Evolutionary conservation across 2,329 filamentous ascomycete species (phyloP).

Genomic region (Aspergillus phoenicis): DNA sequence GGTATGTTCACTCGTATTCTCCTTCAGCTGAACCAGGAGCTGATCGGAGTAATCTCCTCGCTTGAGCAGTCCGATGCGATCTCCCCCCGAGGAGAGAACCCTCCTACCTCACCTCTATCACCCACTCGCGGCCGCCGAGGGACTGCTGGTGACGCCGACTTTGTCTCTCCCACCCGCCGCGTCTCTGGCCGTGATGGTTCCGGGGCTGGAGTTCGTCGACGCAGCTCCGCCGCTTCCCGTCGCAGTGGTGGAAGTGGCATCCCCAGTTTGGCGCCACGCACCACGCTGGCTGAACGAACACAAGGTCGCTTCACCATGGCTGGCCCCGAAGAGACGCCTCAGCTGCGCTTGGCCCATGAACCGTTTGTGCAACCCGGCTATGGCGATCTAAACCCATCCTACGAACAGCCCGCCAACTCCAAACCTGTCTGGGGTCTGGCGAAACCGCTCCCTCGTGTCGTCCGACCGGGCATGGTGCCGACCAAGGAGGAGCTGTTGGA

Average conservation of each 20-base stretch:
- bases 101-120: conserved; percentile 8
- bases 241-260: conserved; percentile 22
- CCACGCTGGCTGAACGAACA: conserved; percentile 33
- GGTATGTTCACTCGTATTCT: conserved; percentile 10
- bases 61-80: conserved; percentile 15
- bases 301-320: conserved; percentile 36
- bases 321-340: conserved; percentile 35
- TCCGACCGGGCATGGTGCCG: conserved; percentile 57
- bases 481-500: conserved; percentile 44
- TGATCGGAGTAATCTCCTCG: not conserved
- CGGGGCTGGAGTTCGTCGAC: conserved; percentile 20
- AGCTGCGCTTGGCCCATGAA: conserved; percentile 40
- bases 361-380: conserved; percentile 59
- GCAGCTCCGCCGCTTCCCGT: conserved; percentile 25
- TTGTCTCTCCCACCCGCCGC: conserved; percentile 20
- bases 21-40: not conserved
- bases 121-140: conserved; percentile 12
- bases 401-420: conserved; percentile 53
- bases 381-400: conserved; percentile 56
- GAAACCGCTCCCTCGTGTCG: conserved; percentile 57
- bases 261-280: conserved; percentile 29
- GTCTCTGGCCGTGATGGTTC: conserved; percentile 7
- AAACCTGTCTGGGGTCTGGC: conserved; percentile 59
- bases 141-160: conserved; percentile 11
- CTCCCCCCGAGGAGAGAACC: conserved; percentile 2